These are phyloP conservation scores for Raphanus hybrid DNA, from an alignment of 441 rosid species.

Conservation along the genomic window DNA sequence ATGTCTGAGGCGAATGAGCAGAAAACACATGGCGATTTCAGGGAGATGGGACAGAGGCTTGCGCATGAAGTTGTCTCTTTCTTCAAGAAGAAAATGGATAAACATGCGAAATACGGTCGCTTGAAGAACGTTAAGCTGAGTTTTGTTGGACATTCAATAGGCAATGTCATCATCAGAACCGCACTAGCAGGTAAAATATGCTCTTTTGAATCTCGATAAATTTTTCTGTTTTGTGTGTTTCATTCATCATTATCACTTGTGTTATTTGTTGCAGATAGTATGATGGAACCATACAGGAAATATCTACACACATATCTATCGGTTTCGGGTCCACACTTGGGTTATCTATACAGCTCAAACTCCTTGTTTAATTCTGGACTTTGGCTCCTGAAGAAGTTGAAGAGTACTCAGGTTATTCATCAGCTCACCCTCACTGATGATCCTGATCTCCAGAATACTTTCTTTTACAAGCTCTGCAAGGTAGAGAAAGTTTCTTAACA, in stretches of 20 bases:
- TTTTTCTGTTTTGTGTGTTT: neutral
- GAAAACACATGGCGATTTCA: slow-evolving; percentile 84
- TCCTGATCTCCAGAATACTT: slow-evolving; percentile 73
- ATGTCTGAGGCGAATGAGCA: slow-evolving; percentile 95
- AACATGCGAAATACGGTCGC: slow-evolving; percentile 59
- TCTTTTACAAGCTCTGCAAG: slow-evolving; percentile 86
- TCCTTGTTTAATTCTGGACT: slow-evolving; percentile 91
- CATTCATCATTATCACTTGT: neutral
- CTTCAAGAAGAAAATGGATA: slow-evolving; percentile 77
- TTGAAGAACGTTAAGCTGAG: slow-evolving; percentile 72
- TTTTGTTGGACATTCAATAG: slow-evolving; percentile 98
- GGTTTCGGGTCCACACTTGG: slow-evolving; percentile 91
- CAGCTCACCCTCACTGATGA: slow-evolving; percentile 96
- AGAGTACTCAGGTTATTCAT: slow-evolving; percentile 90
- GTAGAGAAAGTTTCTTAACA: slow-evolving; percentile 41
- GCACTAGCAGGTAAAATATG: slow-evolving; percentile 73
- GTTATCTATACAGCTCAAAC: slow-evolving; percentile 93
- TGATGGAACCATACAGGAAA: slow-evolving; percentile 81
- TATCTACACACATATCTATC: slow-evolving; percentile 78
- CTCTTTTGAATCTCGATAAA: neutral
- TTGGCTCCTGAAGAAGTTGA: slow-evolving; percentile 91
- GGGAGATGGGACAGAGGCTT: slow-evolving; percentile 91
- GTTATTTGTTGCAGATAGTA: slow-evolving; percentile 55
- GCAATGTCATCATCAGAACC: slow-evolving; percentile 84
- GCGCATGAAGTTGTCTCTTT: slow-evolving; percentile 87